Base-by-base conservation (phyloP, 2,329 filamentous ascomycete genomes). In the Colletotrichum lentis region DNA sequence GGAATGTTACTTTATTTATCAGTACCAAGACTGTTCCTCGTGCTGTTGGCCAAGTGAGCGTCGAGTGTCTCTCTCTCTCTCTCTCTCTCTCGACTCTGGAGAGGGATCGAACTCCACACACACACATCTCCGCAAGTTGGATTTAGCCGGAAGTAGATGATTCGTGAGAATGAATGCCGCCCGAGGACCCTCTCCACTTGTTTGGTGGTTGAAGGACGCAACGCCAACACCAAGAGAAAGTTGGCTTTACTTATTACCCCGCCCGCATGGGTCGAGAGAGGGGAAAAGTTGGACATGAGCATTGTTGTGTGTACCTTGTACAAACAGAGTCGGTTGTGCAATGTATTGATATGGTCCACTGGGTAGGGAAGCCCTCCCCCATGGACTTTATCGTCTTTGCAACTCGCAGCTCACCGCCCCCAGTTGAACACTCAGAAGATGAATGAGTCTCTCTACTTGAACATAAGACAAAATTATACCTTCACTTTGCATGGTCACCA, bases 81-180 rank as follows among this genome's bases (percentile, higher is more conserved):
- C n/a, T n/a, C n/a, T n/a, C 39, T 49, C 27, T 31, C 27, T 31
- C 8, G 27, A 31, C 27, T 31, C 27, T 31, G 27, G 18, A 58
- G 37, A 18, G n/a, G 20, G 37, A 64, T 57, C 7, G 12, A 47
- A 49, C 62, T 31, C 62, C 56, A 65, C 66, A 56, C 44, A 35
- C 56, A 65, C 66, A 56, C 44, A 35, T 35, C 66, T 69, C 66
- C 66, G 47, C 66, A 69, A 52, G 10, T 66, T 35, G 62, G 43
- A 69, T 69, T 66, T 69, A 69, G 56, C 66, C 66, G 66, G 56
- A 11, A 31, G n/a, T 41, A 44, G 62, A 35, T 66, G 56, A 69
- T 69, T 69, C 62, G 62, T 16, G 56, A 56, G 50, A 69, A 47
- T 61, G 50, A 69, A 47, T 61, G 65, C 39, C 39, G 20, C 1